These are phyloP conservation scores for Colletotrichum incanum DNA, from an alignment of 2,329 filamentous ascomycete species.

Conservation along the genomic window DNA sequence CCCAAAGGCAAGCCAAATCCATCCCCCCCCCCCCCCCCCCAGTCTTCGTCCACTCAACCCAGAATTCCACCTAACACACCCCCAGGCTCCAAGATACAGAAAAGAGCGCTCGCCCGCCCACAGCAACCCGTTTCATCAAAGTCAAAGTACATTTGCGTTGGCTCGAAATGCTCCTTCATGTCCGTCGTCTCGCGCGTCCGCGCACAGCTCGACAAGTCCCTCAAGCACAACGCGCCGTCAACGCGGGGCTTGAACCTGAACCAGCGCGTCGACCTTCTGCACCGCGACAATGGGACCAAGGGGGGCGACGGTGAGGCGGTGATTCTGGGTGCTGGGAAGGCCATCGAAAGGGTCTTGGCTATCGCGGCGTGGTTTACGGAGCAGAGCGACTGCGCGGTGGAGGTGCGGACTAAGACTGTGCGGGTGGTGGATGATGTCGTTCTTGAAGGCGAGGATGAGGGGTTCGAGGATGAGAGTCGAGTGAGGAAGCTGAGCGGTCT, in stretches of 20 bases:
- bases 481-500: constrained; percentile 67
- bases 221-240: constrained; percentile 62
- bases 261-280: constrained; percentile 62
- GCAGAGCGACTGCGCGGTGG: constrained; percentile 71
- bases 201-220: constrained; percentile 72
- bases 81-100: constrained; percentile 65
- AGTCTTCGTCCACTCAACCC: background rate
- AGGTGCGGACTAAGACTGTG: constrained; percentile 74
- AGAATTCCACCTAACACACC: constrained; percentile 40
- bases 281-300: constrained; percentile 50
- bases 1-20: too few species aligned
- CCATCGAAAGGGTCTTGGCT: constrained; percentile 74
- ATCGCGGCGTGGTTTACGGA: constrained; percentile 77
- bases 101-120: constrained; percentile 62
- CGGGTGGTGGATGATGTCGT: constrained; percentile 79
- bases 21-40: background rate
- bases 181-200: constrained; percentile 76
- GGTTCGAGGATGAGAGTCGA: constrained; percentile 55
- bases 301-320: constrained; percentile 62
- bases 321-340: constrained; percentile 76
- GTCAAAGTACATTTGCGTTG: constrained; percentile 74
- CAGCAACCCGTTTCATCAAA: constrained; percentile 61
- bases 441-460: constrained; percentile 55
- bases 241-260: constrained; percentile 62
- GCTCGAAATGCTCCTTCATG: constrained; percentile 76